A percentile compares a stretch with the other conserved stretches of the same genome.
phyloP scores from a whole-genome alignment of 2,329 filamentous ascomycete species.

The Fusarium sp. region DNA sequence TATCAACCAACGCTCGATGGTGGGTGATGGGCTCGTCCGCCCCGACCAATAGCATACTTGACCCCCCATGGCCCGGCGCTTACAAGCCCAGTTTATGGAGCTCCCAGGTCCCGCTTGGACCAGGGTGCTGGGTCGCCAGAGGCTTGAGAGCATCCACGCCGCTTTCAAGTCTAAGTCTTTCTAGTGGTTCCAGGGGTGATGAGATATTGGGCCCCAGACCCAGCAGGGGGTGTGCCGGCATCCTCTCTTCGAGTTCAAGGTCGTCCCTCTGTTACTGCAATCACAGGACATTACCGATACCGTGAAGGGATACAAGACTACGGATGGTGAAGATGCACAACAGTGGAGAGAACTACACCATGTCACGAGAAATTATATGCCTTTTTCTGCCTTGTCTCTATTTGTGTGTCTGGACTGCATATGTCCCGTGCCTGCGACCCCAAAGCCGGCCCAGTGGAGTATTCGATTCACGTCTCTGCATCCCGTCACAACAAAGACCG shows the following conservation, averaged over 20 bases:
- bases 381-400: conserved; percentile 17
- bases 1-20: conserved; percentile 36
- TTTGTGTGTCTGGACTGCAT: conserved; percentile 30
- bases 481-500: conserved; percentile 25
- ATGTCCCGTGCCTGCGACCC: conserved; percentile 39
- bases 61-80: conserved; percentile 50
- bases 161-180: conserved; percentile 43
- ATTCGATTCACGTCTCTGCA: conserved; percentile 30
- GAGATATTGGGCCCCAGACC: conserved; percentile 1
- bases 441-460: conserved; percentile 43
- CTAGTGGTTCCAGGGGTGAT: conserved; percentile 20
- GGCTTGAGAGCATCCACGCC: conserved; percentile 30
- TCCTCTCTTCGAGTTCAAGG: conserved; percentile 19
- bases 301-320: not conserved
- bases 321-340: not conserved
- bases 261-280: conserved; percentile 5
- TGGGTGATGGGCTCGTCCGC: conserved; percentile 50
- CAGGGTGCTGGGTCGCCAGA: conserved; percentile 47
- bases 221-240: conserved; percentile 28
- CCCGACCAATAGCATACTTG: conserved; percentile 47
- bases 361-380: conserved; percentile 6
- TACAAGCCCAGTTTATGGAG: conserved; percentile 43
- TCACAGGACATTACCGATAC: not conserved
- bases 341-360: conserved; percentile 5
- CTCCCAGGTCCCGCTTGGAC: conserved; percentile 32